Evolutionary conservation across 805 yeast genomes (phyloP).

Genomic region (Yamadazyma philogaea): DNA sequence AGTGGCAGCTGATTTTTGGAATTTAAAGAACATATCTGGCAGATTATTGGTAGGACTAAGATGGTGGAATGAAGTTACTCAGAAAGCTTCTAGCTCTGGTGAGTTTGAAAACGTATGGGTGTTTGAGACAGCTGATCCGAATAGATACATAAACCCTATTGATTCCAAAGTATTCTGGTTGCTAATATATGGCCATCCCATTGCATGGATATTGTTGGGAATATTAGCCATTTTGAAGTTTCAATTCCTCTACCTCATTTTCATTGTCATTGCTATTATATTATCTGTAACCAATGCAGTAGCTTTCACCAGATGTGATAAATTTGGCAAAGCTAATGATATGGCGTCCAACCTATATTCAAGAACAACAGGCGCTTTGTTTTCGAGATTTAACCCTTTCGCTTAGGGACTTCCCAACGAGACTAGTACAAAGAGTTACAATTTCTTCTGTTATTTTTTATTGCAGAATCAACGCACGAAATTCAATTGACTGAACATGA

Average conservation of each 20-base stretch:
- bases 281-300: conserved; percentile 78
- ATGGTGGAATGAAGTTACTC: conserved; percentile 88
- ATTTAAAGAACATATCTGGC: conserved; percentile 87
- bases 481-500: too few species aligned
- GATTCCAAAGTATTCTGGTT: conserved; percentile 90
- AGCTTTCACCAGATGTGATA: conserved; percentile 91
- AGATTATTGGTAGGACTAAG: conserved; percentile 84
- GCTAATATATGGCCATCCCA: conserved; percentile 71
- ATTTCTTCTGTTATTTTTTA: too few species aligned
- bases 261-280: conserved; percentile 65
- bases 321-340: conserved; percentile 79
- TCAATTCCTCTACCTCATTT: conserved; percentile 61
- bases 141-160: conserved; percentile 75
- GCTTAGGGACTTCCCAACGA: too few species aligned
- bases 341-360: conserved; percentile 59
- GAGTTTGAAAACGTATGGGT: conserved; percentile 72
- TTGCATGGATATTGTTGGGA: conserved; percentile 71
- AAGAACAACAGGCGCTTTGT: conserved; percentile 44
- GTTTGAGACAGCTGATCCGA: conserved; percentile 78
- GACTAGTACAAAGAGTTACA: too few species aligned
- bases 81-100: conserved; percentile 48
- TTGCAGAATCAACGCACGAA: too few species aligned
- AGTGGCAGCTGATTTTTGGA: conserved; percentile 90
- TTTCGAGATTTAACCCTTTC: conserved; percentile 48
- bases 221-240: conserved; percentile 75